These are phyloP conservation scores for Russula earlei DNA, from an alignment of 768 basidiomycete genomes.

Conservation along the genomic window DNA sequence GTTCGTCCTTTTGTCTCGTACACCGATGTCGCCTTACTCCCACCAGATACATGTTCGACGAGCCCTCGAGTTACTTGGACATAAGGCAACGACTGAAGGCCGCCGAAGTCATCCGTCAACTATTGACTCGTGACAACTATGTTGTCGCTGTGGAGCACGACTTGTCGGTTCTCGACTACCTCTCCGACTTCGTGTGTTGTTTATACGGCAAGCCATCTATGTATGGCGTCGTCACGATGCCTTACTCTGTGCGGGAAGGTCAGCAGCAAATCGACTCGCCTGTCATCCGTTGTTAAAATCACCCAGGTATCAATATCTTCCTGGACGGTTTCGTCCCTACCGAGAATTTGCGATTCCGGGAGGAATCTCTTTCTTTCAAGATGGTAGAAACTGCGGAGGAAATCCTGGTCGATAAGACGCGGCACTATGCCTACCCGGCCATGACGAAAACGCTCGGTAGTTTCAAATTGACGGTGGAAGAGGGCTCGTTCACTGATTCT, in stretches of 20 bases:
- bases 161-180: constrained; percentile 93
- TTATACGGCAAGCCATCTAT: constrained; percentile 95
- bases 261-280: constrained; percentile 18
- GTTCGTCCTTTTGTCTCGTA: constrained; percentile 37
- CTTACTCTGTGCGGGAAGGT: constrained; percentile 97
- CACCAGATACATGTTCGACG: constrained; percentile 86
- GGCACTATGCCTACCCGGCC: constrained; percentile 82
- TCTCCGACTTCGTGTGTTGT: constrained; percentile 97
- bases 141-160: constrained; percentile 99
- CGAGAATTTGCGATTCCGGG: constrained; percentile 95
- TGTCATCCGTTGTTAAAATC: background rate
- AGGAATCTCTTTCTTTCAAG: constrained; percentile 93
- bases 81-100: constrained; percentile 92
- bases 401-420: constrained; percentile 72
- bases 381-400: constrained; percentile 97
- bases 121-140: constrained; percentile 78
- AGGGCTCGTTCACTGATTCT: constrained; percentile 92
- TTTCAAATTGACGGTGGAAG: constrained; percentile 92
- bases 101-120: constrained; percentile 85
- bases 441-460: constrained; percentile 95
- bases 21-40: constrained; percentile 1
- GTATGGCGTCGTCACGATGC: constrained; percentile 99
- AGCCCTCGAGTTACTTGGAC: constrained; percentile 97
- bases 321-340: constrained; percentile 98
- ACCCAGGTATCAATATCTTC: constrained; percentile 95